Evolutionary conservation across 176 grass and related monocot genomes (phyloP).

Genomic region (Ensete ventricosum): DNA sequence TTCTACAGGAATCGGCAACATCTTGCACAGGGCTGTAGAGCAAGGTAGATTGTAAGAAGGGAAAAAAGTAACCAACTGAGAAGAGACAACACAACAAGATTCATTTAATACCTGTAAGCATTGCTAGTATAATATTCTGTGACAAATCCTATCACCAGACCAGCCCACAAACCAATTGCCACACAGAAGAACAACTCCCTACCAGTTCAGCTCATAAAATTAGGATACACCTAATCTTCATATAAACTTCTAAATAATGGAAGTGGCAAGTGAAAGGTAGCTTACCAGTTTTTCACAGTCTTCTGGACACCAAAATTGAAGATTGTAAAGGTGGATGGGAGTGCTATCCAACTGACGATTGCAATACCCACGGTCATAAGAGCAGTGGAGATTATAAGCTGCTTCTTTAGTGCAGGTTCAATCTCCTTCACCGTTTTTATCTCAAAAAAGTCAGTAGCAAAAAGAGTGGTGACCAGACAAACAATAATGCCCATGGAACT

Average conservation of each 20-base stretch:
- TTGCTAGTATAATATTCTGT: conserved; percentile 96
- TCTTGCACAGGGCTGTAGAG: not conserved
- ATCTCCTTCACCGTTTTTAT: conserved; percentile 74
- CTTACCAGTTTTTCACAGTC: conserved; percentile 76
- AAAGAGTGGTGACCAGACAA: conserved; percentile 79
- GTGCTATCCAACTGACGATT: conserved; percentile 66
- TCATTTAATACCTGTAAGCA: not conserved
- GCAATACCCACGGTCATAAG: conserved; percentile 80
- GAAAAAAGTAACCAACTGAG: not conserved
- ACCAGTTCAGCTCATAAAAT: conserved; percentile 11
- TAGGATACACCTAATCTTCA: not conserved
- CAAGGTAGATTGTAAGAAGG: not conserved
- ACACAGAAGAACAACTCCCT: conserved; percentile 90
- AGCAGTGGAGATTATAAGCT: conserved; percentile 64
- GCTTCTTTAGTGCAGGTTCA: conserved; percentile 59
- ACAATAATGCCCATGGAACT: conserved; percentile 87
- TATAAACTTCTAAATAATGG: not conserved
- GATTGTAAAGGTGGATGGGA: conserved; percentile 76
- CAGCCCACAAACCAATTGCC: conserved; percentile 76
- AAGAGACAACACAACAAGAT: no score
- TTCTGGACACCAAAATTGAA: conserved; percentile 94
- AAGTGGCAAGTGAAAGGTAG: conserved; percentile 7
- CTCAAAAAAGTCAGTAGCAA: conserved; percentile 78
- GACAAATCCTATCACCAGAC: conserved; percentile 74
- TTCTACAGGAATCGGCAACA: conserved; percentile 1